Base-by-base conservation (phyloP, 495 filamentous ascomycete genomes). In the Penicillium coffeae region DNA sequence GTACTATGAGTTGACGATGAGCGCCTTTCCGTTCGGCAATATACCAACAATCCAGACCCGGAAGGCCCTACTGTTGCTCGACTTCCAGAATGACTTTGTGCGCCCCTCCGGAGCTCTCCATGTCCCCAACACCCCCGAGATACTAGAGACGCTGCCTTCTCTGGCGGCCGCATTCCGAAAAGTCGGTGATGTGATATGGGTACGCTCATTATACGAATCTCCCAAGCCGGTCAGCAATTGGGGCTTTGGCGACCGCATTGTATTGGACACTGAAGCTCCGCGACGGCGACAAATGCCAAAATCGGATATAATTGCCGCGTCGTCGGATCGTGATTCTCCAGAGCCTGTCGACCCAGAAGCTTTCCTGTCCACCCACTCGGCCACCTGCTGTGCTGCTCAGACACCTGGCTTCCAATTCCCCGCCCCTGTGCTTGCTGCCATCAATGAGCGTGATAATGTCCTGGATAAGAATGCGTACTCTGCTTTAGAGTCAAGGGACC, bases 81-180 rank as follows among this genome's bases (percentile, higher is more conserved):
- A 95, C 59, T 78, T 95, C 18, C 93, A 97, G 53, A 95, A 96
- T 62, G 93, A 96, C 65, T 95, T 96, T 59, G 64, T 95, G 37
- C 78, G 81, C 21, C 66, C 80, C 1, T 77, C 81, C 32, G 89
- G 87, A 25, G 81, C 82, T 34, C 71, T 95, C 27, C 77, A 84
- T 30, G 78, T 89, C 35, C 72, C 72, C 36, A 78, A 81, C 36
- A 80, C 82, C 15, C 68, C 78, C 8, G 81, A 84, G 12, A 88
- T 90, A 42, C 62, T 93, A 16, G 78, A 86, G 19, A 78, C 75
- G 2, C 79, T 90, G 22, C 74, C 83, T 8, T 64, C 75, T 1
- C 71, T 98, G 6, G 80, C 82, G 20, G 81, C 80, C 9, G 71
- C 75, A 19, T 96, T 98, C 59, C 88, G 93, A 41, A 79, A 79